Evolutionary conservation across 257 asterid species (phyloP).

Genomic region (Salvia hispanica): DNA sequence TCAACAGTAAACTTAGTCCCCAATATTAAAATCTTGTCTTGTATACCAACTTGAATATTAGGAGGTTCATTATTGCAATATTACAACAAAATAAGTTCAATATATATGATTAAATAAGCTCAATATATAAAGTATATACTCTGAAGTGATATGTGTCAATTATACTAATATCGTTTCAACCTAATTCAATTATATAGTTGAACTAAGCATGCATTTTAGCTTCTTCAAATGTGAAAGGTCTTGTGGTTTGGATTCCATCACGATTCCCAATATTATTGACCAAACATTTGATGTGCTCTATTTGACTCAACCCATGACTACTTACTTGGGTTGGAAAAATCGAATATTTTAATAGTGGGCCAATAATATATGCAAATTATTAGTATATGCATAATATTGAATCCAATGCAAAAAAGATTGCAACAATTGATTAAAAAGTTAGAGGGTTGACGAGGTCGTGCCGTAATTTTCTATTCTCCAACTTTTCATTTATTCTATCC

Average conservation of each 20-base stretch:
- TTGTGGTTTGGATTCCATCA: constrained; percentile 39
- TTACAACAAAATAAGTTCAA: too few relatives aligned
- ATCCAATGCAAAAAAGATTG: not conserved
- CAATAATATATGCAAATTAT: constrained; percentile 13
- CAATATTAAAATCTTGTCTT: too few relatives aligned
- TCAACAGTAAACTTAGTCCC: too few relatives aligned
- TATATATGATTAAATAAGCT: too few relatives aligned
- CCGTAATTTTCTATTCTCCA: constrained; percentile 19
- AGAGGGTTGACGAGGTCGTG: constrained; percentile 36
- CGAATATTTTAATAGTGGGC: not conserved
- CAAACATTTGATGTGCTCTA: constrained; percentile 21
- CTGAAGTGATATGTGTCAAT: too few relatives aligned
- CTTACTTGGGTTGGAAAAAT: constrained; percentile 12
- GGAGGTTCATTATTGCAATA: too few relatives aligned
- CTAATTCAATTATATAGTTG: not conserved
- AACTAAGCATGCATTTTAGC: constrained; percentile 11
- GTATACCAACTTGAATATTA: too few relatives aligned
- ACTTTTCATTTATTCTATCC: constrained; percentile 6
- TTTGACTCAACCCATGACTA: constrained; percentile 33
- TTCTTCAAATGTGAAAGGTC: constrained; percentile 45
- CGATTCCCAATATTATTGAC: constrained; percentile 39
- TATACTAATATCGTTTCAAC: too few relatives aligned
- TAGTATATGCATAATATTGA: not conserved
- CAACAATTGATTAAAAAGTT: not conserved
- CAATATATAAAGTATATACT: too few relatives aligned